Evolutionary conservation across 2,329 filamentous ascomycete species (phyloP).

Genomic region (Diaporthe citriasiana): DNA sequence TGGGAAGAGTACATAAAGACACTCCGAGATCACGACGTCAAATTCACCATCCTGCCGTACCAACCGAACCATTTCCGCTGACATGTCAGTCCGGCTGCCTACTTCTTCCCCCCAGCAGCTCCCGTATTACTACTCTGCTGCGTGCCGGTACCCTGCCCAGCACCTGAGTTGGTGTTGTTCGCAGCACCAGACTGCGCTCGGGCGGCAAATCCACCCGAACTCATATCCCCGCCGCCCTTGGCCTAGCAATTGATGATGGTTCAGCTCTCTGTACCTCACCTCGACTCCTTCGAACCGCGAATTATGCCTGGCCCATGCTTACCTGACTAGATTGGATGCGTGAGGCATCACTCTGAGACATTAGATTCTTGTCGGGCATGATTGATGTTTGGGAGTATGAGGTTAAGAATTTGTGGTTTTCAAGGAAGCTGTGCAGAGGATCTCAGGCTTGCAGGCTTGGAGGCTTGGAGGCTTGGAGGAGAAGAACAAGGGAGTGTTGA

Average conservation of each 20-base stretch:
- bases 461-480: neutral
- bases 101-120: conserved; percentile 19
- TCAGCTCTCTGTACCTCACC: neutral
- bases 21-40: neutral
- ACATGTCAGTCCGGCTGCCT: neutral
- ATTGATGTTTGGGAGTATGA: neutral
- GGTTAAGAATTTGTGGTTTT: neutral
- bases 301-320: neutral
- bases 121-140: neutral
- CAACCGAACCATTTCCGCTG: neutral
- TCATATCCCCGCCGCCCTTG: conserved; percentile 10
- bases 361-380: conserved; percentile 19
- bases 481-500: too few relatives aligned
- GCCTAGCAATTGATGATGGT: neutral
- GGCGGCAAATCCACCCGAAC: conserved; percentile 10
- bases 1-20: neutral
- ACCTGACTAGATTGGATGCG: conserved; percentile 22
- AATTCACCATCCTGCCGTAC: neutral
- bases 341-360: conserved; percentile 1
- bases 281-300: neutral
- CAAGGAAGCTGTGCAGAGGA: too few relatives aligned
- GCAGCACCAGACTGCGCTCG: conserved; percentile 3
- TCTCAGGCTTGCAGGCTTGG: too few relatives aligned
- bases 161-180: neutral
- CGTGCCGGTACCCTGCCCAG: neutral